Base-by-base conservation (phyloP, 1,284 basidiomycete genomes). In the Fomes fomentarius region DNA sequence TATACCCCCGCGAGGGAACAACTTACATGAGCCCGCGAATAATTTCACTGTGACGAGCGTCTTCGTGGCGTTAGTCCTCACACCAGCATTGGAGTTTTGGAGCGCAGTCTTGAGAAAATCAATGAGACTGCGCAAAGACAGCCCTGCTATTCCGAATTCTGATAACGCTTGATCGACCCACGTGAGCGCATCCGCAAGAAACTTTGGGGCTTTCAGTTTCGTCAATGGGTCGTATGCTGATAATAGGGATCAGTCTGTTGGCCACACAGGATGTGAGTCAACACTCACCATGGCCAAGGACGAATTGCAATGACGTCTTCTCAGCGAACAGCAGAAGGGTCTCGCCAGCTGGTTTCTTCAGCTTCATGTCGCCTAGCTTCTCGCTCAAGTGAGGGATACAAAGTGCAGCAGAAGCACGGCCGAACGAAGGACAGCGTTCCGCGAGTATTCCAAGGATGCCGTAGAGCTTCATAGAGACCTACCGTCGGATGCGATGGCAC, bases 331-430 rank as follows among this genome's bases (percentile, higher is more conserved):
- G 66, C 1, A 84, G 67, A 15, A 99, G 76, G 0, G 93, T 83
- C 47, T 99, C 97, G 30, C 94, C 92, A n/a, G 96, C 93, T 1
- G 96, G 90, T 68, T 96, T 98, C 79, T 98, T 99, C 60, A 99
- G 76, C 73, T 99, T 99, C 76, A 93, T 77, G 67, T 99, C 97
- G 25, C 97, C 97, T 42, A 99, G 78, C 74, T 99, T 99, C 72
- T 99, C 97, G 38, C 87, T 88, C 38, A 98, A 74, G 67, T 94
- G 92, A n/a, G 87, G 83, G 6, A 95, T 83, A 43, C 84, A 87
- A 19, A 99, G 75, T 1, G 94, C 94, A 1, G 88, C 84, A 45
- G 93, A 94, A 1, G 94, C 88, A 62, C 91, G 84, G 30, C 91
- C 90, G 70, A 99, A 99, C 0, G 86, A 84, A 1, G 93, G 85